Evolutionary conservation across 345 rosid genomes (phyloP), one percentile per base, ranked within the genome.

Genomic region (Fremontodendron californicum): DNA sequence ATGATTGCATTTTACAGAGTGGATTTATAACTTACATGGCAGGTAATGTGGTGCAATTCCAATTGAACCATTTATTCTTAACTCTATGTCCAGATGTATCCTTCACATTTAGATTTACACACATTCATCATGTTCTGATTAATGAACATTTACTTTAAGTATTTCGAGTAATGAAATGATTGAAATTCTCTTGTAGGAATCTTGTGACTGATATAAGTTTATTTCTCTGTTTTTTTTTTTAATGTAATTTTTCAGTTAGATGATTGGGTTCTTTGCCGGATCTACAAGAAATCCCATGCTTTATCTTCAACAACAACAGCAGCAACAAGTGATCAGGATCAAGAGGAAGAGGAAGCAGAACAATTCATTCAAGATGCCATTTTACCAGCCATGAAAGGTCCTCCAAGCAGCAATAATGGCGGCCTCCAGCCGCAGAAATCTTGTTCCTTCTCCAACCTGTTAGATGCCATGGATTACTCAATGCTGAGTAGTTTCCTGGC

Each of bases 241-340:
- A 29, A 3, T 57, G 46, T 18, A n/a, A 5, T 45, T 23, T 51
- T 86, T 5, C 90, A 96, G 99, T 79, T 96, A 37, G 99, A 96
- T 83, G 96, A 96, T 80, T 96, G 99, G 98, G 99, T 96, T 75
- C 97, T 93, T 48, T 96, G 97, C 85, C 94, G 99, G 80, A 96
- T 96, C 74, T 96, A 96, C 89, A 88, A 88, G 84, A 96, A 93
- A 82, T 79, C 86, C 43, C 90, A 93, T 18, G 83, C 85, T 49
- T 76, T 87, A 7, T 66, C 86, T n/a, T 83, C 94, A 76, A 63
- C 87, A 67, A 4, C 85, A n/a, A 62, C 83, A 52, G 79, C 84
- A 29, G 70, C 85, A 27, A 65, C 71, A 48, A 87, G 84, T 75
- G 88, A 91, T 71, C 93, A 86, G 69, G 97, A 90, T 27, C 94